Evolutionary conservation across 2,329 filamentous ascomycete genomes (phyloP), one percentile per base, ranked within the genome.

Genomic region (Fusarium sp.): DNA sequence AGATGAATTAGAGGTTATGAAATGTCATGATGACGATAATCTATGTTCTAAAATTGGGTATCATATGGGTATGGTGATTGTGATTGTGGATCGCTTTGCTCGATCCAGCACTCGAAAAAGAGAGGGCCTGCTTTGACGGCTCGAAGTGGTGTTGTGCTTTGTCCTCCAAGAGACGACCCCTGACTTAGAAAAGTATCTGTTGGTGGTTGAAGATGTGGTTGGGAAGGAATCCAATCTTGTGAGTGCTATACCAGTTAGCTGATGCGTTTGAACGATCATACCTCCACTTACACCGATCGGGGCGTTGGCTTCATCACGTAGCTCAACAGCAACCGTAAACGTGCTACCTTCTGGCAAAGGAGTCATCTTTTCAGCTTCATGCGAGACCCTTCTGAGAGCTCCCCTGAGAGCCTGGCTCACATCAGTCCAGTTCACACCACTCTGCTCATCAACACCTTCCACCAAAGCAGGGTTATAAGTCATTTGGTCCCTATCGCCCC

Each of bases 241-340:
- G 88, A 86, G 72, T 90, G 84, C 84, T 88, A 50, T 57, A 26
- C 73, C 55, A 44, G 54, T 25, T 53, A 25, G 23, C 11, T 25
- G 14, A 7, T 11, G 13, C 12, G 4, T 42, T 26, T 81, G 5
- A 42, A 11, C 34, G 16, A 34, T 16, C 7, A 1, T 34, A 37
- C 44, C 21, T 81, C 13, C 1, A 64, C 85, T 75, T 78, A 89
- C 88, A 56, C 84, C 84, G 65, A 90, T 88, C 1, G 88, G 89
- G 12, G 87, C 83, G 13, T 85, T 79, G 0, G 83, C 84, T 42
- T 89, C 84, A 23, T 91, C 87, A 41, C 86, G 87, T 68, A 94
- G 77, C 78, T 95, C 92, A 42, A 95, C 85, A 1, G 90, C 90
- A n/a, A 95, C 78, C 0, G 91, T 93, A 77, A 92, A 95, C 0